phyloP scores from a whole-genome alignment of 179 eudicot genomes.

The Silene noctiflora region DNA sequence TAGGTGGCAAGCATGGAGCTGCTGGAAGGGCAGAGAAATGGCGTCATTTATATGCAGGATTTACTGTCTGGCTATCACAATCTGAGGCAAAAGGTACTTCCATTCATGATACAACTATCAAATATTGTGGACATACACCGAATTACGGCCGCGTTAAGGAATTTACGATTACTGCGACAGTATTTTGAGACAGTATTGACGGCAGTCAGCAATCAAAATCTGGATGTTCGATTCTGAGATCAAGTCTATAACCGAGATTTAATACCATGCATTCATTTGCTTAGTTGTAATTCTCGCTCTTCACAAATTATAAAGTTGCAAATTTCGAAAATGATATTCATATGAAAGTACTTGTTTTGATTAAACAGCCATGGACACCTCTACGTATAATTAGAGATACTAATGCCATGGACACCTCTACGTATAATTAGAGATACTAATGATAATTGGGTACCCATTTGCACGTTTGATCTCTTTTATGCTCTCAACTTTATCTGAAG shows the following conservation, averaged over 20 bases:
- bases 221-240: not conserved
- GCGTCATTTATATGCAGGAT: constrained; percentile 85
- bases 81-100: constrained; percentile 66
- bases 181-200: not conserved
- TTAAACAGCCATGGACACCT: not conserved
- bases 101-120: not conserved
- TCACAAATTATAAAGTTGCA: not conserved
- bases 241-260: not conserved
- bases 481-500: not conserved
- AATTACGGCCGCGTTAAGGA: not conserved
- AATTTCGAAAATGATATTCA: not conserved
- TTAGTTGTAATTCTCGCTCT: not conserved
- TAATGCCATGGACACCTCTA: not conserved
- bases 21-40: constrained; percentile 62
- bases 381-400: not conserved
- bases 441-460: not conserved
- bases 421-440: not conserved
- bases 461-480: not conserved
- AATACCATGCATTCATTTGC: not conserved
- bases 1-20: constrained; percentile 82
- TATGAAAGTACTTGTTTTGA: not conserved
- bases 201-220: not conserved
- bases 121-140: not conserved
- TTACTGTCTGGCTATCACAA: constrained; percentile 80
- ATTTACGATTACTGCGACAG: not conserved